Evolutionary conservation across 148 eudicot species (phyloP).

Genomic region (Gaultheria prostrata): DNA sequence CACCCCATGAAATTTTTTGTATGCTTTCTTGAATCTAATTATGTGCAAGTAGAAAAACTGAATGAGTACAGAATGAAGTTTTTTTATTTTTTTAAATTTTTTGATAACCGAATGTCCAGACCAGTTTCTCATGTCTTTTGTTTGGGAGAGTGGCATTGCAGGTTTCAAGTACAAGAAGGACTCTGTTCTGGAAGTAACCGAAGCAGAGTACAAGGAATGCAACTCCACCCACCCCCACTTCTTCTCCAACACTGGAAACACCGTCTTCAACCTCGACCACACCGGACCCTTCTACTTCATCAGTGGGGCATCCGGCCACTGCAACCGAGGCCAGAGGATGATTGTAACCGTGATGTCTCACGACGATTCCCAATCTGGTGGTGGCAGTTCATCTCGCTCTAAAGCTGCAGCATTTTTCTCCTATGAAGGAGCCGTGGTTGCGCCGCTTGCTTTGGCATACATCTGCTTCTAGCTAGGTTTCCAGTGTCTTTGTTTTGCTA

Average conservation of each 20-base stretch:
- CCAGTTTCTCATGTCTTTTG: too few species aligned
- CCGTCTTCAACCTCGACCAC: slow-evolving; percentile 26
- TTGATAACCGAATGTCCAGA: too few species aligned
- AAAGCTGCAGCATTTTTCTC: not conserved
- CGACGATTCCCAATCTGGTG: slow-evolving; percentile 10
- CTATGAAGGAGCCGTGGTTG: not conserved
- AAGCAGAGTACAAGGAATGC: slow-evolving; percentile 37
- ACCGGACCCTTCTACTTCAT: slow-evolving; percentile 51
- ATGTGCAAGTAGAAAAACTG: not conserved
- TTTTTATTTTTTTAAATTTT: too few species aligned
- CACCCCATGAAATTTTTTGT: too few species aligned
- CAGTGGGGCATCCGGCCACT: slow-evolving; percentile 43
- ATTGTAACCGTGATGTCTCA: slow-evolving; percentile 33
- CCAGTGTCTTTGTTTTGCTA: not conserved
- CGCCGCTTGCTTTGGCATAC: not conserved
- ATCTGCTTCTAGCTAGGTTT: slow-evolving; percentile 14
- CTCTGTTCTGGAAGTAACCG: slow-evolving; percentile 39
- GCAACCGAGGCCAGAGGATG: slow-evolving; percentile 38
- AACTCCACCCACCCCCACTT: slow-evolving; percentile 34
- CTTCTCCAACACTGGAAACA: slow-evolving; percentile 43
- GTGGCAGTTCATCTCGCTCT: slow-evolving; percentile 14
- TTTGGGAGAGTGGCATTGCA: not conserved
- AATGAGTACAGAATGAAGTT: not conserved
- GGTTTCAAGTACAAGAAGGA: slow-evolving; percentile 51
- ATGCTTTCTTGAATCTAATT: not conserved